phyloP scores from a whole-genome alignment of 768 basidiomycete genomes.

The Cystofilobasidium bisporidii region DNA sequence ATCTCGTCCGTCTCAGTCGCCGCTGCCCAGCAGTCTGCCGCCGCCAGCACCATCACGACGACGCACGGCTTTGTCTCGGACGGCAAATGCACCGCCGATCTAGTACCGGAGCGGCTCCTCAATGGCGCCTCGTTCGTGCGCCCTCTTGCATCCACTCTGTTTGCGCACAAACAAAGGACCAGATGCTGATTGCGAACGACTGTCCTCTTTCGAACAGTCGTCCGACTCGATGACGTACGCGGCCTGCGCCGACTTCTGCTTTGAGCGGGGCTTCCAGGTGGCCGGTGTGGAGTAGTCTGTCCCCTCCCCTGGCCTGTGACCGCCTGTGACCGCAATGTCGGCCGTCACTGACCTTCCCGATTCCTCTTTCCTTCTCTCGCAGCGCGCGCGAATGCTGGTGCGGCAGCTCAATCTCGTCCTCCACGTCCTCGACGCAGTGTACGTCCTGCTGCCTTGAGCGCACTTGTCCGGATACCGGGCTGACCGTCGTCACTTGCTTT shows the following conservation, averaged over 20 bases:
- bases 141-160: background rate
- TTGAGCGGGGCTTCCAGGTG: background rate
- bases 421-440: background rate
- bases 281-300: conserved; percentile 1
- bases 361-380: background rate
- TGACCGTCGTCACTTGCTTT: background rate
- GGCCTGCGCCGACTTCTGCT: background rate
- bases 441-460: background rate
- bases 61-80: background rate
- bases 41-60: no score
- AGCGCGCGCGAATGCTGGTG: conserved; percentile 1
- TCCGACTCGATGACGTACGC: background rate
- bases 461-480: background rate
- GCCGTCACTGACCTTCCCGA: background rate
- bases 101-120: background rate
- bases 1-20: no score
- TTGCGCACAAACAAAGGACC: no score
- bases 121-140: background rate
- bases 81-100: background rate
- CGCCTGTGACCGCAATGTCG: background rate
- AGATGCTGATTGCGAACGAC: no score
- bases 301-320: no score
- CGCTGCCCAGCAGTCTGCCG: no score
- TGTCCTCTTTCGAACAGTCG: background rate
- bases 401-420: background rate